Evolutionary conservation across 2,329 filamentous ascomycete genomes (phyloP).

Genomic region (Aspergillus phoenicis): DNA sequence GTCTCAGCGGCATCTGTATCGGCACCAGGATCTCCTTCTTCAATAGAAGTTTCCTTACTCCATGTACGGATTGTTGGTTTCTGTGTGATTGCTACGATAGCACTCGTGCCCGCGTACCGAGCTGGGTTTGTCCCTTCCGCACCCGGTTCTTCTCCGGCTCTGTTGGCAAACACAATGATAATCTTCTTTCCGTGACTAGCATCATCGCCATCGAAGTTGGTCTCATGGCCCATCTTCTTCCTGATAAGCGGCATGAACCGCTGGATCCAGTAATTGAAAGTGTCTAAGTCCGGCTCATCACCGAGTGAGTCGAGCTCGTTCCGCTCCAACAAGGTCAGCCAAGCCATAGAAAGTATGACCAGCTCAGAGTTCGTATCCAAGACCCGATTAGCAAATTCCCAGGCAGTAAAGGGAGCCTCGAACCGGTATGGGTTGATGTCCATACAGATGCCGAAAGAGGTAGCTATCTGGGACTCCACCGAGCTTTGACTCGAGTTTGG

Average conservation of each 20-base stretch:
- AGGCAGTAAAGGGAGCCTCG: constrained; percentile 58
- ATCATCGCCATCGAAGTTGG: constrained; percentile 29
- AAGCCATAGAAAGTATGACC: constrained; percentile 65
- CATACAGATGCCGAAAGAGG: constrained; percentile 55
- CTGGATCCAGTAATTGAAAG: constrained; percentile 65
- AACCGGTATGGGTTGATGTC: constrained; percentile 66
- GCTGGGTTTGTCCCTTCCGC: constrained; percentile 42
- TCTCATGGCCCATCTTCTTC: constrained; percentile 32
- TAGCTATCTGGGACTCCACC: constrained; percentile 33
- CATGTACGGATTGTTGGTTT: constrained; percentile 16
- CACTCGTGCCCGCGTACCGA: constrained; percentile 53
- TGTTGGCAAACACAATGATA: constrained; percentile 52
- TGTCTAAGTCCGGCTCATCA: constrained; percentile 58
- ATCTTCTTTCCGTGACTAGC: constrained; percentile 35
- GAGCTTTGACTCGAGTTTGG: constrained; percentile 14
- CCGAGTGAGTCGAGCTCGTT: constrained; percentile 51
- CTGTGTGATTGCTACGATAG: constrained; percentile 46
- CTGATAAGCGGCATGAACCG: constrained; percentile 57
- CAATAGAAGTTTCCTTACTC: constrained; percentile 1
- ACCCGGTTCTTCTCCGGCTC: constrained; percentile 46
- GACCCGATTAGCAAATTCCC: constrained; percentile 63
- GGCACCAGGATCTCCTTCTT: constrained; percentile 18
- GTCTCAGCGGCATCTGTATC: constrained; percentile 17
- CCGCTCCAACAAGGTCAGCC: constrained; percentile 56
- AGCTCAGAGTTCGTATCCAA: constrained; percentile 52